phyloP scores from a whole-genome alignment of 805 yeast genomes.

The Sugiyamaella smithiae region DNA sequence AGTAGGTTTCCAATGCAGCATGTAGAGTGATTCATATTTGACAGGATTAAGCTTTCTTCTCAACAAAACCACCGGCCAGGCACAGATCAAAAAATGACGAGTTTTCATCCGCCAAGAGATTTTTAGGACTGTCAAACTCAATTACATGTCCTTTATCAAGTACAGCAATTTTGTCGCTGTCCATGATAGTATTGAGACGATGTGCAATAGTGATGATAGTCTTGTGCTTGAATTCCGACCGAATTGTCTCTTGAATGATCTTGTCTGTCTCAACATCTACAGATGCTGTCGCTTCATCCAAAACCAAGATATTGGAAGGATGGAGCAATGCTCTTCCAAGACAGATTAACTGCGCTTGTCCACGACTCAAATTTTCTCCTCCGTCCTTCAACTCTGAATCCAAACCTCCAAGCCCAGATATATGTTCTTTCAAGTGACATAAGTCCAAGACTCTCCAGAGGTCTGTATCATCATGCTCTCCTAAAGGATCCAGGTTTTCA shows the following conservation, averaged over 20 bases:
- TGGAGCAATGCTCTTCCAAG: constrained; percentile 72
- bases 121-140: constrained; percentile 67
- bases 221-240: constrained; percentile 58
- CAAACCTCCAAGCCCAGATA: constrained; percentile 45
- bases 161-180: constrained; percentile 67
- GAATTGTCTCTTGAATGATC: constrained; percentile 68
- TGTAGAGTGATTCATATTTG: too few relatives aligned
- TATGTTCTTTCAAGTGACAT: constrained; percentile 50
- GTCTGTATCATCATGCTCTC: constrained; percentile 46
- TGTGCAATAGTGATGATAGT: constrained; percentile 82
- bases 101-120: constrained; percentile 58
- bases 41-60: not conserved
- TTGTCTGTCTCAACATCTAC: constrained; percentile 76
- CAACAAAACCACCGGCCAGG: constrained; percentile 67
- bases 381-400: constrained; percentile 57
- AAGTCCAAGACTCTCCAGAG: constrained; percentile 57
- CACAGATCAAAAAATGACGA: constrained; percentile 78
- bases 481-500: constrained; percentile 60
- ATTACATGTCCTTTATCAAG: constrained; percentile 62
- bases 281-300: constrained; percentile 78
- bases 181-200: constrained; percentile 72
- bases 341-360: constrained; percentile 76
- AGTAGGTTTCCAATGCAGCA: too few relatives aligned
- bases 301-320: constrained; percentile 59
- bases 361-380: constrained; percentile 72